Conservation (phyloP, 495 filamentous ascomycete species). For the Stereocaulon alpinum region DNA sequence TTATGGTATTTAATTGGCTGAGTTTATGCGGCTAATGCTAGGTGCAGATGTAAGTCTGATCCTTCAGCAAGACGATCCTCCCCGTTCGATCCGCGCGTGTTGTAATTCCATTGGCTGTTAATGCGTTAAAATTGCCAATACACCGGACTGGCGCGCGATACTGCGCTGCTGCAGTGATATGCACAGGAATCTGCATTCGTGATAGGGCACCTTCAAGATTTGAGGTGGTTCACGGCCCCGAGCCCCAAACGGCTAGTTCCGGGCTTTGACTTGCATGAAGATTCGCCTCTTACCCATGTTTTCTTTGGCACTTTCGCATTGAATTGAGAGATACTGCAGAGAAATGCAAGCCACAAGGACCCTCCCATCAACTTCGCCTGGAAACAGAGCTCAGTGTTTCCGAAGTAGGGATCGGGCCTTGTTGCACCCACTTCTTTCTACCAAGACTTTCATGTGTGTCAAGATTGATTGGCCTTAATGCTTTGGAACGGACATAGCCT, state of each 20-base stretch:
- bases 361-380: too few relatives aligned
- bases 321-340: too few relatives aligned
- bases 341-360: too few relatives aligned
- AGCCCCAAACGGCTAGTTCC: too few relatives aligned
- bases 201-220: too few relatives aligned
- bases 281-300: too few relatives aligned
- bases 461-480: not conserved
- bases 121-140: not conserved
- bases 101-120: not conserved
- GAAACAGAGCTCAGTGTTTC: not conserved
- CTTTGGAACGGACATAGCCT: not conserved
- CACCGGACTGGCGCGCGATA: constrained; percentile 1
- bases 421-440: not conserved
- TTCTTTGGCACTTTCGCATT: too few relatives aligned
- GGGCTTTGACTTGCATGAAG: too few relatives aligned
- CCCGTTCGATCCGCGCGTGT: not conserved
- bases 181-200: not conserved
- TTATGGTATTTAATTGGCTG: too few relatives aligned
- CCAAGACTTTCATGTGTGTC: not conserved
- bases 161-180: not conserved
- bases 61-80: not conserved
- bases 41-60: not conserved
- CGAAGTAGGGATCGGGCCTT: not conserved
- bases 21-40: not conserved
- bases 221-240: not conserved